Evolutionary conservation across 805 yeast species (phyloP), one percentile per base, ranked within the genome.

Genomic region (Cyberlindnera xishuangbannaensis): DNA sequence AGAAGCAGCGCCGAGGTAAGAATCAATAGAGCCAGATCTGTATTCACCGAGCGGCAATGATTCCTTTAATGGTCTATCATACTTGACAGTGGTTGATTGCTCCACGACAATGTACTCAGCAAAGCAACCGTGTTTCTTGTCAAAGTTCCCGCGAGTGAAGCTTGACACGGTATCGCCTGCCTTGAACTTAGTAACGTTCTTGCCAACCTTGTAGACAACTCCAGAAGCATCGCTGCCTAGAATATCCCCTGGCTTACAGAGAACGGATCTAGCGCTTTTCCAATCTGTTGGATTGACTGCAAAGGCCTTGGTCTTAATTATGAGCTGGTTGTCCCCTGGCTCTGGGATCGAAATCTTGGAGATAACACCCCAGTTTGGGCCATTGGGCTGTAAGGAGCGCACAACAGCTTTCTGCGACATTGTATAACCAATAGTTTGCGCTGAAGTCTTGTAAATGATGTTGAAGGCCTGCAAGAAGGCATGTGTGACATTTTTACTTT

Each of bases 261-360:
- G 44, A 7, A 59, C 46, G 33, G 34, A 53, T 4, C 49, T 62
- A 27, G 68, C 50, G 46, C 77, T 83, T 47, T 78, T 78, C 79
- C 81, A 78, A 50, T 81, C 88, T 5, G 81, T 73, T 27, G 87
- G 87, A 47, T 81, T 81, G 25, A 68, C 65, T 2, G 81, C 84
- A 33, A 56, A 69, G 7, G 83, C 75, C 16, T 55, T 53, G 6
- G 73, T 63, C 50, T 73, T 67, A 34, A 81, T 54, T 11, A 78
- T 54, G 10, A 78, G 47, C 37, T 67, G 61, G 25, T 38, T 32
- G 2, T 32, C 36, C 1, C 28, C 15, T 12, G 43, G 41, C 18
- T 40, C 33, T 18, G 45, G 43, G 24, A 45, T 28, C 22, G 55
- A 43, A 12, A 43, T 31, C 6, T 38, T 17, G 8, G 30, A 27